phyloP scores from a whole-genome alignment of 257 asterid genomes.

The Solanum virginianum region DNA sequence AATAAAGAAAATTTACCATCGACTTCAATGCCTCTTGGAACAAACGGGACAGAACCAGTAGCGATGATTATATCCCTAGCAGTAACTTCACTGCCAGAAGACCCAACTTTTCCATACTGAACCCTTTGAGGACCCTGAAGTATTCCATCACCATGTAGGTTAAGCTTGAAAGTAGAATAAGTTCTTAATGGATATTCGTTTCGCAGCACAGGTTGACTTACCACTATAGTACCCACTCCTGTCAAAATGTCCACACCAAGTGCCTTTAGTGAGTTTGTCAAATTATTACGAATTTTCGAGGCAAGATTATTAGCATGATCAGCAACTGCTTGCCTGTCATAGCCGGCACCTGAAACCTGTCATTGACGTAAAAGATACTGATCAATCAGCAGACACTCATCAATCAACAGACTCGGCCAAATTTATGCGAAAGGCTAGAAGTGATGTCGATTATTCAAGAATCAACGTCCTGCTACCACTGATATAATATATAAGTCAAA shows the following conservation, averaged over 20 bases:
- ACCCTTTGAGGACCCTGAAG: slow-evolving; percentile 90
- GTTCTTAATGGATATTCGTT: not conserved
- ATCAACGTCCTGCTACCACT: not conserved
- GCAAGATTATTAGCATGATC: slow-evolving; percentile 92
- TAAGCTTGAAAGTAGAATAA: not conserved
- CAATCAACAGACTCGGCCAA: not conserved
- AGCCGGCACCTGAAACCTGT: slow-evolving; percentile 85
- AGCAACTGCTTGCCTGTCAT: slow-evolving; percentile 86
- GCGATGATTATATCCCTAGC: slow-evolving; percentile 89
- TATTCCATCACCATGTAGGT: not conserved
- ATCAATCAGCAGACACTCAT: not conserved
- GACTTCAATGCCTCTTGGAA: slow-evolving; percentile 94
- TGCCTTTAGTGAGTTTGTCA: slow-evolving; percentile 85
- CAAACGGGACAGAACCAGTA: slow-evolving; percentile 86
- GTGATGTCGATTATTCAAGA: not conserved
- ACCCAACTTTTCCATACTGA: slow-evolving; percentile 25
- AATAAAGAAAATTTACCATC: slow-evolving; percentile 47
- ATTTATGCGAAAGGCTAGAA: not conserved
- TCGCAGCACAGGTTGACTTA: slow-evolving; percentile 14
- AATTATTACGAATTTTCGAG: slow-evolving; percentile 64
- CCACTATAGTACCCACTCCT: slow-evolving; percentile 79
- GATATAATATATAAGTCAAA: not conserved
- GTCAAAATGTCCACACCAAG: slow-evolving; percentile 95
- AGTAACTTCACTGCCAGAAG: slow-evolving; percentile 41
- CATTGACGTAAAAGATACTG: slow-evolving; percentile 2